Conservation (phyloP, 2,329 filamentous ascomycete genomes). For the Colletotrichum filicis region DNA sequence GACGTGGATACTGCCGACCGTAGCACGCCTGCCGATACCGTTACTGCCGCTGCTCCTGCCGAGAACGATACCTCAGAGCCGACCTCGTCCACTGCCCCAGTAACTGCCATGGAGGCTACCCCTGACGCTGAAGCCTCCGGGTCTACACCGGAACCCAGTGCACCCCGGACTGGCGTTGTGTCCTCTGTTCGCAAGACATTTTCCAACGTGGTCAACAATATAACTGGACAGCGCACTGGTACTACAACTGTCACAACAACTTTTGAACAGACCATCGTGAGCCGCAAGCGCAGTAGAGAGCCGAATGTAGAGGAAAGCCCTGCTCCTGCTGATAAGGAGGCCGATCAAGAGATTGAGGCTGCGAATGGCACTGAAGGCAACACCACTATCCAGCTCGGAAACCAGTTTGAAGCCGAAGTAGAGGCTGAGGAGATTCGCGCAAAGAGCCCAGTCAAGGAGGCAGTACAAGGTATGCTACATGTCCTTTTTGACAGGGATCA, state of each 20-base stretch:
- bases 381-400: constrained; percentile 13
- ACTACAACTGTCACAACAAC: constrained; percentile 10
- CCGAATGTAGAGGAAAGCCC: constrained; percentile 13
- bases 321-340: background rate
- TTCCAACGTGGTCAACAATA: background rate
- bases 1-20: background rate
- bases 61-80: background rate
- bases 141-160: constrained; percentile 14
- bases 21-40: constrained; percentile 5
- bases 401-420: constrained; percentile 15
- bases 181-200: constrained; percentile 20
- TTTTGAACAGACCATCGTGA: constrained; percentile 23
- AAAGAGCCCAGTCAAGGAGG: constrained; percentile 17
- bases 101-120: background rate
- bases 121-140: background rate
- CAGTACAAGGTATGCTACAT: background rate
- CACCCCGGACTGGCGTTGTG: background rate
- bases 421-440: constrained; percentile 8
- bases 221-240: constrained; percentile 6
- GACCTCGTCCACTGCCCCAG: background rate
- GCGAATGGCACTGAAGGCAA: constrained; percentile 4
- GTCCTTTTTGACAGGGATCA: fast-evolving
- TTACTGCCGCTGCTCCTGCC: background rate
- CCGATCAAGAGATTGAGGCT: background rate
- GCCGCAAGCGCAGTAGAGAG: constrained; percentile 30